phyloP scores from a whole-genome alignment of 2,329 filamentous ascomycete species.

The Boeremia exigua region DNA sequence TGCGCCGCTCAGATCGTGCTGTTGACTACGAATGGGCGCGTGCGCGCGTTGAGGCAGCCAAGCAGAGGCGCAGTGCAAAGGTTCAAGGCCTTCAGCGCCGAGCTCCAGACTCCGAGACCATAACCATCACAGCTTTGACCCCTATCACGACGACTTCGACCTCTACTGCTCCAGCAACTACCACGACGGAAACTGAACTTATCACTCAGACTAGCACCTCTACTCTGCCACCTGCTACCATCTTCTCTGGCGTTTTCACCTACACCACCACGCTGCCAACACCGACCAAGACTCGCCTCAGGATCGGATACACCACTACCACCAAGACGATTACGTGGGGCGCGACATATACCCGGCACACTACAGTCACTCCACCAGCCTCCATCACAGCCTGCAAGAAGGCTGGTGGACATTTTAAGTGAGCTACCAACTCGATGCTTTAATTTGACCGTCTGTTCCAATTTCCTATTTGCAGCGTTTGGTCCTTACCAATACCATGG shows the following conservation, averaged over 20 bases:
- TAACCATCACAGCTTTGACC: constrained; percentile 40
- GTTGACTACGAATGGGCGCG: constrained; percentile 45
- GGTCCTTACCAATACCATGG: not conserved
- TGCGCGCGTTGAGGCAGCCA: constrained; percentile 44
- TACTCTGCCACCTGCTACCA: constrained; percentile 44
- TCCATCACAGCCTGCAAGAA: constrained; percentile 44
- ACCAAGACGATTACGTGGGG: constrained; percentile 45
- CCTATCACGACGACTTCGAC: constrained; percentile 43
- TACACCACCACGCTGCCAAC: constrained; percentile 46
- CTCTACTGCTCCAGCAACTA: constrained; percentile 33
- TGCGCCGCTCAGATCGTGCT: constrained; percentile 35
- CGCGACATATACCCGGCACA: constrained; percentile 43
- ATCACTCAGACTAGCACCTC: constrained; percentile 31
- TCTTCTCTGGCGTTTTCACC: constrained; percentile 44
- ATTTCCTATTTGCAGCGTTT: not conserved
- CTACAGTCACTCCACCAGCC: constrained; percentile 45
- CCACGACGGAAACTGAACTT: constrained; percentile 37
- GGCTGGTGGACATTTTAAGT: constrained; percentile 40
- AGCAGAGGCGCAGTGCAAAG: constrained; percentile 34
- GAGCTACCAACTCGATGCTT: not conserved
- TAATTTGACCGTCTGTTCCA: not conserved
- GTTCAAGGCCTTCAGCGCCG: constrained; percentile 39
- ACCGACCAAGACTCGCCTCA: constrained; percentile 41
- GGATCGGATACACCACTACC: constrained; percentile 30
- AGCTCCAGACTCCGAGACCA: constrained; percentile 44